Base-by-base conservation (phyloP, 148 eudicot species). In the Dianthus caryophyllus region DNA sequence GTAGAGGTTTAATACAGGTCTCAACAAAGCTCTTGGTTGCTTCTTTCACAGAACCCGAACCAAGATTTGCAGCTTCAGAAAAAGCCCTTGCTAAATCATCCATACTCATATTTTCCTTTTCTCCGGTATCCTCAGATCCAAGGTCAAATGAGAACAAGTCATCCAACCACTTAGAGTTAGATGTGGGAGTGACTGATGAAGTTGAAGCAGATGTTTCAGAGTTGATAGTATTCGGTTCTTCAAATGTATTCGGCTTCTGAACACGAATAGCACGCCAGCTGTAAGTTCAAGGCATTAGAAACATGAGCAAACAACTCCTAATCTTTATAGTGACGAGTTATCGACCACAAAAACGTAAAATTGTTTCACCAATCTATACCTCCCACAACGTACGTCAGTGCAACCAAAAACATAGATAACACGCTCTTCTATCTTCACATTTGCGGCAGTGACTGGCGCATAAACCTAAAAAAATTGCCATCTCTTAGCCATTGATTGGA, bases 251-350 rank as follows among this genome's bases (percentile, higher is more conserved):
- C 52, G 75, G 60, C 78, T 81, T 93, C 75, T 93, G 98, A 80
- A 87, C 86, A 73, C 98, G 88, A 68, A 93, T 43, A 75, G 84
- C 90, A 71, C 82, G 76, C 94, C 94, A 93, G 66, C 98, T 93
- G 82, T 63, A 74, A 52, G 27, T 63, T 66, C 53, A 78, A 64
- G 56, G 54, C 60, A 61, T 53, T 38, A 46, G 26, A 18, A 47
- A 67, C 26, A 56, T 48, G 41, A 74, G 71, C 64, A 65, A 75
- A 72, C 75, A 77, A 17, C n/a, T 6, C 16, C 4, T 41, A 41
- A 41, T n/a, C n/a, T n/a, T n/a, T n/a, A n/a, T n/a, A n/a, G n/a
- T n/a, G n/a, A n/a, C n/a, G n/a, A n/a, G n/a, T 3, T 33, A 2
- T 3, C 8, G 52, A 22, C 59, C 39, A 61, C 2, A 57, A 53